A percentile compares a stretch with the other conserved stretches of the same genome.
Evolutionary conservation across 495 filamentous ascomycete genomes (phyloP).

Genomic region (Xeromyces bisporus): DNA sequence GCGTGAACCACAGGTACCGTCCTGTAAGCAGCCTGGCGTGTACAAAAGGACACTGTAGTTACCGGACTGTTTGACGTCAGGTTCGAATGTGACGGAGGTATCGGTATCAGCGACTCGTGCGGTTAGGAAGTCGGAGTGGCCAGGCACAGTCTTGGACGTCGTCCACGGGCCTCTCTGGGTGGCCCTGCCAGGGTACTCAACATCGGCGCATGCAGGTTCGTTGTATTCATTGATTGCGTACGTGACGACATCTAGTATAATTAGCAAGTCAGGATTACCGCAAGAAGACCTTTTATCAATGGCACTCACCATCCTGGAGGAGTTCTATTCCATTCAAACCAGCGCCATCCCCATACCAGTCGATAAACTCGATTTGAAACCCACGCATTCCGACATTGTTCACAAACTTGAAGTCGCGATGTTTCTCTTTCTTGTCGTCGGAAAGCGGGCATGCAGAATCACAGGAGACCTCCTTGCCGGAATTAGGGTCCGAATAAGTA

Average conservation of each 20-base stretch:
- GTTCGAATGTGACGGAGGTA: constrained; percentile 54
- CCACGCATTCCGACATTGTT: constrained; percentile 74
- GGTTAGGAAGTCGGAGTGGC: constrained; percentile 59
- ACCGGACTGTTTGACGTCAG: constrained; percentile 75
- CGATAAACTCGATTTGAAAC: constrained; percentile 73
- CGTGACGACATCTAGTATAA: constrained; percentile 50
- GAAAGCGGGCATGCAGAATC: constrained; percentile 68
- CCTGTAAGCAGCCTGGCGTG: constrained; percentile 76
- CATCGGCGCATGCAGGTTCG: constrained; percentile 62
- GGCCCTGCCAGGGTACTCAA: constrained; percentile 44
- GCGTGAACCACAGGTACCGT: constrained; percentile 55
- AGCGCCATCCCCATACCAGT: constrained; percentile 72
- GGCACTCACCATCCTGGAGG: constrained; percentile 50
- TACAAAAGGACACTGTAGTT: constrained; percentile 79
- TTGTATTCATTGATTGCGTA: constrained; percentile 82
- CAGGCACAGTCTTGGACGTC: constrained; percentile 39
- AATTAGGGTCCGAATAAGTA: constrained; percentile 64
- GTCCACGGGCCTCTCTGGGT: constrained; percentile 59
- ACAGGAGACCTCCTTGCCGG: constrained; percentile 47
- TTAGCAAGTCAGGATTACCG: background rate
- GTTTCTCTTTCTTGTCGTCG: constrained; percentile 39
- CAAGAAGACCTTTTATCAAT: background rate
- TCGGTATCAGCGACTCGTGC: constrained; percentile 41
- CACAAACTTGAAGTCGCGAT: constrained; percentile 83
- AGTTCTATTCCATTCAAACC: constrained; percentile 80